phyloP scores from a whole-genome alignment of 306 rosid species.

The Cicer judaicum region DNA sequence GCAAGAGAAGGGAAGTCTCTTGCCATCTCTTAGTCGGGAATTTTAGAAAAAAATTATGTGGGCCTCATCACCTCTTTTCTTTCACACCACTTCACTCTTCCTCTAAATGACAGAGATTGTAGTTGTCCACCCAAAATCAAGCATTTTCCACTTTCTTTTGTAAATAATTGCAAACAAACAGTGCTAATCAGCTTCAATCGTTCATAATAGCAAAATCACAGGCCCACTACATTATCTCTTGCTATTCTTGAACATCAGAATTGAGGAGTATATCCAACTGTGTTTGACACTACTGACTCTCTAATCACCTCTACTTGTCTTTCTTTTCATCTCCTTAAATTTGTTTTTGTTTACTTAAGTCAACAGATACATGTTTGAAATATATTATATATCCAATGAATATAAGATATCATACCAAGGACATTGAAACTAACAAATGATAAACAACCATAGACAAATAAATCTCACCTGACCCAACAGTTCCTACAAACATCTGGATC shows the following conservation, averaged over 20 bases:
- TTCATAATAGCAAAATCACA: constrained; percentile 2
- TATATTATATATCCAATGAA: constrained; percentile 30
- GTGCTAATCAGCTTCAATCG: constrained; percentile 2
- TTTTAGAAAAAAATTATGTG: neutral
- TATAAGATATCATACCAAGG: constrained; percentile 32
- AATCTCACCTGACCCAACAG: constrained; percentile 94
- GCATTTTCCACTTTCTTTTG: neutral
- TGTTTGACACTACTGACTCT: constrained; percentile 1
- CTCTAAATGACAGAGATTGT: neutral
- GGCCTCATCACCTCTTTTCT: neutral
- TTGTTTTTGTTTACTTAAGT: constrained; percentile 21
- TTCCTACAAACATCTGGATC: constrained; percentile 98
- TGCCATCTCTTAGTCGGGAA: neutral
- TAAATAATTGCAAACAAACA: constrained; percentile 1
- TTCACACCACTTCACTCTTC: neutral
- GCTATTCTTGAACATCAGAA: neutral
- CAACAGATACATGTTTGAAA: constrained; percentile 3
- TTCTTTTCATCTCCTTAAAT: constrained; percentile 11
- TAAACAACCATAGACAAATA: constrained; percentile 3
- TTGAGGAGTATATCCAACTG: constrained; percentile 5
- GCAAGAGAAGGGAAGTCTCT: neutral
- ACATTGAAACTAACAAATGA: constrained; percentile 36
- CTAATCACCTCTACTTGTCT: constrained; percentile 9
- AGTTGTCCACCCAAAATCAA: constrained; percentile 15
- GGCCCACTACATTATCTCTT: neutral